A percentile compares a stretch with the other conserved stretches of the same genome.
These are phyloP conservation scores for Pseudohyphozyma bogoriensis DNA, from an alignment of 768 basidiomycete species.

Conservation along the genomic window DNA sequence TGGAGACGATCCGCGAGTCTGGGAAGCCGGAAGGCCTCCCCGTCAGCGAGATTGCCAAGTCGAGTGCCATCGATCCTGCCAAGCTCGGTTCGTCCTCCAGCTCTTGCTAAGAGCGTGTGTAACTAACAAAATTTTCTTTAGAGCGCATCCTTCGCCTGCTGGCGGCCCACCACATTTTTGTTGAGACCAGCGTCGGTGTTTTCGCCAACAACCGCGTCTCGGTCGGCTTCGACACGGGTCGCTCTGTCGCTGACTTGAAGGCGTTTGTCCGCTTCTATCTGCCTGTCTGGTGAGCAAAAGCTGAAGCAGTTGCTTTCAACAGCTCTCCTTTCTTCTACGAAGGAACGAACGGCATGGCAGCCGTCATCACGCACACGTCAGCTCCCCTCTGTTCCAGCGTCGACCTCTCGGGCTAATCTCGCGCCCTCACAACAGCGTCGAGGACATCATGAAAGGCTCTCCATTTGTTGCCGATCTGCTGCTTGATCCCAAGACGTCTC, in stretches of 20 bases:
- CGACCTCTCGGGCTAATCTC: too few relatives aligned
- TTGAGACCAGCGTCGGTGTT: conserved; percentile 58
- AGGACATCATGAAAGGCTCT: conserved; percentile 11
- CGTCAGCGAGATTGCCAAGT: conserved; percentile 39
- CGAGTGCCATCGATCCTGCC: conserved; percentile 35
- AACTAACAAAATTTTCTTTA: conserved; percentile 29
- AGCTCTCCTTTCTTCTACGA: conserved; percentile 19
- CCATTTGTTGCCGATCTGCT: conserved; percentile 30
- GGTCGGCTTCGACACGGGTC: conserved; percentile 59
- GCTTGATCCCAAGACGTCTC: conserved; percentile 15
- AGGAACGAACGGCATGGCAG: conserved; percentile 28
- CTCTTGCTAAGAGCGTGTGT: background rate
- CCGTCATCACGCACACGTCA: conserved; percentile 29
- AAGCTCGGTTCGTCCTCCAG: conserved; percentile 38
- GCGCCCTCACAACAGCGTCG: background rate
- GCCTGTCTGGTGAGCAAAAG: background rate
- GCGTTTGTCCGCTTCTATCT: background rate
- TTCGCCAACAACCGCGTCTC: conserved; percentile 64
- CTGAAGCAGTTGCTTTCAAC: background rate
- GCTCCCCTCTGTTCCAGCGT: background rate
- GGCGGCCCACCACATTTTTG: conserved; percentile 65
- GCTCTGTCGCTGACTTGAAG: conserved; percentile 44
- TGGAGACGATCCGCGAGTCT: conserved; percentile 43
- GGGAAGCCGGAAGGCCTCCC: conserved; percentile 39
- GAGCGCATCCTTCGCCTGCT: conserved; percentile 65